A percentile compares a stretch with the other conserved stretches of the same genome.
These are phyloP conservation scores for Diaporthe helianthi DNA, from an alignment of 2,329 filamentous ascomycete genomes.

Conservation along the genomic window DNA sequence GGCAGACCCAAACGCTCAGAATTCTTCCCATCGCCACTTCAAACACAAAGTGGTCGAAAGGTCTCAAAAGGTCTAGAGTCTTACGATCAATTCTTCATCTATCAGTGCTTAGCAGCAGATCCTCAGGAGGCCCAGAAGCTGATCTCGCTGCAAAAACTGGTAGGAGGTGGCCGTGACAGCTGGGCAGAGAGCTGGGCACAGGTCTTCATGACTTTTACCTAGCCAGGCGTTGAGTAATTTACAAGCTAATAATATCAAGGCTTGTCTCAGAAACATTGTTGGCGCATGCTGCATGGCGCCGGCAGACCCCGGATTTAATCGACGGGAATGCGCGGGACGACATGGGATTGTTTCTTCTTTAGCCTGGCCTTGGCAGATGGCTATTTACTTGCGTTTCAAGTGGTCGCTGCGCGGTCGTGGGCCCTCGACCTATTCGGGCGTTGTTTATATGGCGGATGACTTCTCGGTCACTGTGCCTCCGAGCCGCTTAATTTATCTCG, in stretches of 20 bases:
- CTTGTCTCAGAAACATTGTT: conserved; percentile 23
- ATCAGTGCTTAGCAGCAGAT: conserved; percentile 16
- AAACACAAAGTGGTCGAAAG: too few species aligned
- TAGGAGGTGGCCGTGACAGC: background rate
- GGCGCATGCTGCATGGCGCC: conserved; percentile 16
- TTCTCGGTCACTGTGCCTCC: conserved; percentile 29
- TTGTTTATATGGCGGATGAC: conserved; percentile 30
- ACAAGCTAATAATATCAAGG: conserved; percentile 13
- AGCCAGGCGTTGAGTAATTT: too few species aligned
- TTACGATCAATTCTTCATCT: too few species aligned
- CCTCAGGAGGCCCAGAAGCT: background rate
- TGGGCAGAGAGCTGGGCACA: conserved; percentile 9
- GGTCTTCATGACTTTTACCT: conserved; percentile 5
- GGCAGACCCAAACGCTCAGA: background rate
- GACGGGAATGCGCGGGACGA: background rate
- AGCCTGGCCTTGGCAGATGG: conserved; percentile 16
- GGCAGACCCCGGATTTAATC: conserved; percentile 20
- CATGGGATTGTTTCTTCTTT: background rate
- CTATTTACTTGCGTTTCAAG: conserved; percentile 27
- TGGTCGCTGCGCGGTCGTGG: conserved; percentile 12
- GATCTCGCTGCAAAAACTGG: background rate
- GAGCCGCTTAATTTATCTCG: conserved; percentile 30
- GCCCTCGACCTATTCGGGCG: conserved; percentile 20
- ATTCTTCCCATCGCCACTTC: background rate
- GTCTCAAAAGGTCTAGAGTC: background rate